Evolutionary conservation across 192 early-diverging fungal species (phyloP).

Genomic region (Dispira parvispora): DNA sequence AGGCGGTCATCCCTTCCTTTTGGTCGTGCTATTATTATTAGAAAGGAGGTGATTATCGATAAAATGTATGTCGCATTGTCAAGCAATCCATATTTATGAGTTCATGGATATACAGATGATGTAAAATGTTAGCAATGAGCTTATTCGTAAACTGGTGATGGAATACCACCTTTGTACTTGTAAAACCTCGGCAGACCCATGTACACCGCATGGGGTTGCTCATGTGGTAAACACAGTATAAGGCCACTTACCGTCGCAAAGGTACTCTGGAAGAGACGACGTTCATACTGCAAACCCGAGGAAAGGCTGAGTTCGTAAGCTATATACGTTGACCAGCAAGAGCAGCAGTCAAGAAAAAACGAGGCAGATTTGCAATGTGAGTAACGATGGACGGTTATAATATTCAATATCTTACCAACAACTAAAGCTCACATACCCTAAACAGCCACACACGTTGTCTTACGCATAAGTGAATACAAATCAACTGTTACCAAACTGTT

Average conservation of each 20-base stretch:
- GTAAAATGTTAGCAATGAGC: neutral
- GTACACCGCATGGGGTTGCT: neutral
- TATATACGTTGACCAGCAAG: conserved; percentile 13
- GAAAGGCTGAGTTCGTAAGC: conserved; percentile 75
- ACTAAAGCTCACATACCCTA: neutral
- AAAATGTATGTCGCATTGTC: neutral
- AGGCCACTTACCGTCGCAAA: conserved; percentile 58
- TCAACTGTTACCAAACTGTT: too few species aligned
- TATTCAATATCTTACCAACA: neutral
- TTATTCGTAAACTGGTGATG: neutral
- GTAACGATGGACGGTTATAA: neutral
- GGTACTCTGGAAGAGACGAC: conserved; percentile 79
- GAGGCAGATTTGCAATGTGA: neutral
- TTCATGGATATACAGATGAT: conserved; percentile 10
- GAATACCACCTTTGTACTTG: neutral
- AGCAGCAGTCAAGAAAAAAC: neutral
- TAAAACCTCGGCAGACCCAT: neutral
- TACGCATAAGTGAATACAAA: too few species aligned
- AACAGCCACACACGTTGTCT: neutral
- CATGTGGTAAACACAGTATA: too few species aligned
- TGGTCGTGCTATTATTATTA: conserved; percentile 49
- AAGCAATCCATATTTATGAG: too few species aligned
- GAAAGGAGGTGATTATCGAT: neutral
- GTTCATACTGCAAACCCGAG: conserved; percentile 80
- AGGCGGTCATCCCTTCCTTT: conserved; percentile 93